Evolutionary conservation across 208 protist species (phyloP).

Genomic region (Porcisia hertigi): DNA sequence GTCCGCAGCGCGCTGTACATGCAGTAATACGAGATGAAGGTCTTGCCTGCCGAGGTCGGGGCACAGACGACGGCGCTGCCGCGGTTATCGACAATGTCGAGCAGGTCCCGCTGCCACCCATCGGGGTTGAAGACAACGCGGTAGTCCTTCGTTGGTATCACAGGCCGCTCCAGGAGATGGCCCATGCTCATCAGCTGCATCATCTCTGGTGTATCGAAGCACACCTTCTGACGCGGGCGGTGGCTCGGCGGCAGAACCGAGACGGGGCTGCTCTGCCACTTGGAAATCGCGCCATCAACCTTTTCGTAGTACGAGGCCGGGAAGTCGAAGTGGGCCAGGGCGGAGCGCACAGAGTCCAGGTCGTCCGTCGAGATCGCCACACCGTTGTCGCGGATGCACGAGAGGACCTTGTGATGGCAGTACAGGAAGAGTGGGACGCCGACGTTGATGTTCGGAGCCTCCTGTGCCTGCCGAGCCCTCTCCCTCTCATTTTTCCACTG

Average conservation of each 20-base stretch:
- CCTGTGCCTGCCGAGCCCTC: conserved; percentile 56
- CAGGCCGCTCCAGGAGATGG: conserved; percentile 84
- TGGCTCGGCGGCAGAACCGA: conserved; percentile 40
- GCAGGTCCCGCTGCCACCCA: conserved; percentile 93
- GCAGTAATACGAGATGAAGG: conserved; percentile 97
- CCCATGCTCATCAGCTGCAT: conserved; percentile 92
- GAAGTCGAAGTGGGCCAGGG: conserved; percentile 82
- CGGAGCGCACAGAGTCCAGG: conserved; percentile 70
- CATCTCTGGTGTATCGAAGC: conserved; percentile 66
- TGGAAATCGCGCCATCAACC: conserved; percentile 62
- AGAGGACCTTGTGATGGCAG: conserved; percentile 78
- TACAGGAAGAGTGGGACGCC: conserved; percentile 80
- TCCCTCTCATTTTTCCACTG: conserved; percentile 82
- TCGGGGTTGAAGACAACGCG: conserved; percentile 95
- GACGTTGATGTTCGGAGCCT: conserved; percentile 58
- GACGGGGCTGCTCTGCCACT: conserved; percentile 60
- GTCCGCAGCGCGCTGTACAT: conserved; percentile 92
- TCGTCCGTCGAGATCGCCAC: conserved; percentile 65
- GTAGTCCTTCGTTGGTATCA: conserved; percentile 76
- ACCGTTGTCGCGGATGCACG: conserved; percentile 64
- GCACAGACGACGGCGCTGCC: conserved; percentile 94
- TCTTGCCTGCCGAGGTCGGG: conserved; percentile 96
- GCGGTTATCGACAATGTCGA: conserved; percentile 94
- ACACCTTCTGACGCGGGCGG: conserved; percentile 49
- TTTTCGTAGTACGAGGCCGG: conserved; percentile 71